phyloP scores from a whole-genome alignment of 768 basidiomycete genomes.

The Obba rivulosa region DNA sequence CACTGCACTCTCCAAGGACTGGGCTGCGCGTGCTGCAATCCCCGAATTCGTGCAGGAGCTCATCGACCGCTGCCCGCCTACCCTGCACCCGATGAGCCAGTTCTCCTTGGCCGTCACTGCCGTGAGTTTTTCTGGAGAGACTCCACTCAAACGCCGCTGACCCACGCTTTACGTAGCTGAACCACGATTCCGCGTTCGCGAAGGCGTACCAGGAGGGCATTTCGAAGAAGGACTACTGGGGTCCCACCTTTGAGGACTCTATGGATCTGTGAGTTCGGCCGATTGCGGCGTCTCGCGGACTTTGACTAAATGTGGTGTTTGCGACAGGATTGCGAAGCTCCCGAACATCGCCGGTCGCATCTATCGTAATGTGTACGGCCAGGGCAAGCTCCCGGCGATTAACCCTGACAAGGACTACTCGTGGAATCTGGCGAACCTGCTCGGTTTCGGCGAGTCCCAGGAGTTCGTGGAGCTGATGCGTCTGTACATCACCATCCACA shows the following conservation, averaged over 20 bases:
- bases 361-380: slow-evolving; percentile 82
- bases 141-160: neutral
- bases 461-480: slow-evolving; percentile 92
- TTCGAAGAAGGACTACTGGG: slow-evolving; percentile 96
- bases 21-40: slow-evolving; percentile 89
- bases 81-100: slow-evolving; percentile 98
- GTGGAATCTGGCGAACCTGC: slow-evolving; percentile 80
- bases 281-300: neutral
- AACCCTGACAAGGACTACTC: slow-evolving; percentile 85
- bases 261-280: slow-evolving; percentile 68
- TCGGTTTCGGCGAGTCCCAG: slow-evolving; percentile 85
- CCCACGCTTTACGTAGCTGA: slow-evolving; percentile 44
- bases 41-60: slow-evolving; percentile 96
- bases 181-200: slow-evolving; percentile 95
- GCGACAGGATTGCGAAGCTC: slow-evolving; percentile 82
- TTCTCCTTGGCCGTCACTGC: slow-evolving; percentile 96
- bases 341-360: slow-evolving; percentile 95
- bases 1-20: slow-evolving; percentile 79
- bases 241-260: slow-evolving; percentile 82
- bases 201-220: slow-evolving; percentile 91
- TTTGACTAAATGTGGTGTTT: neutral
- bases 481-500: slow-evolving; percentile 97
- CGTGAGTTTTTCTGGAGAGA: slow-evolving; percentile 34
- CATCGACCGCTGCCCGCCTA: slow-evolving; percentile 88
- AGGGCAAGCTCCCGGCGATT: slow-evolving; percentile 83